phyloP scores from a whole-genome alignment of 2,329 filamentous ascomycete genomes.

The Fusarium goolgardi region DNA sequence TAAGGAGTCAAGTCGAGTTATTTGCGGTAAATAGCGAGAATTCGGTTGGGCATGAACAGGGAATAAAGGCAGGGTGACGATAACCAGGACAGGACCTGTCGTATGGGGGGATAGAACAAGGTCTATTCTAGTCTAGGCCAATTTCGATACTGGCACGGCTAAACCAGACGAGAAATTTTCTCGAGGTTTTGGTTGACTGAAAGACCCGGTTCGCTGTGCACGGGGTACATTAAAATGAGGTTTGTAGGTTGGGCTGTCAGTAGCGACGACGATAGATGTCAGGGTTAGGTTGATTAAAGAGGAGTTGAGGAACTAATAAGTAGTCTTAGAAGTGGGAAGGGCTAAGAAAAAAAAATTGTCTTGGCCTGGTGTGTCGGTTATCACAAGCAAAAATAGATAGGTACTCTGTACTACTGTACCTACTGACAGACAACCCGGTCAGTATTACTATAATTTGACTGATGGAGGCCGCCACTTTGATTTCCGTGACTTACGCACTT shows the following conservation, averaged over 20 bases:
- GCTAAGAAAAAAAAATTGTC: conserved; percentile 43
- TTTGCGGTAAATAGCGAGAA: conserved; percentile 24
- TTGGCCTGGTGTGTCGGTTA: conserved; percentile 36
- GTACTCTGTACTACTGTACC: background rate
- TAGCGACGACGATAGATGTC: conserved; percentile 34
- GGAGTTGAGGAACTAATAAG: conserved; percentile 32
- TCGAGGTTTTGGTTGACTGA: conserved; percentile 20
- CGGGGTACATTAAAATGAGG: conserved; percentile 18
- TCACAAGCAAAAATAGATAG: conserved; percentile 43
- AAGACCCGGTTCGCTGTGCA: conserved; percentile 21
- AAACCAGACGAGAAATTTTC: conserved; percentile 28
- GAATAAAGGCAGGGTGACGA: conserved; percentile 32
- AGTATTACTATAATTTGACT: conserved; percentile 9
- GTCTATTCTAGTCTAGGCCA: conserved; percentile 26
- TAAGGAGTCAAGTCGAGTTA: conserved; percentile 34
- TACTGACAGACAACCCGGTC: conserved; percentile 4
- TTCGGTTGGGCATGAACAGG: conserved; percentile 38
- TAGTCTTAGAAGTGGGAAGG: conserved; percentile 37
- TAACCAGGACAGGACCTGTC: conserved; percentile 21
- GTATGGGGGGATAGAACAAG: conserved; percentile 29
- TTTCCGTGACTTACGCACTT: conserved; percentile 19
- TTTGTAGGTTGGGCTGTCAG: conserved; percentile 28
- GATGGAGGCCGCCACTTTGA: conserved; percentile 34
- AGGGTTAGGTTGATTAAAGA: conserved; percentile 39
- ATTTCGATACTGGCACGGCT: conserved; percentile 36